Percentiles rank a stretch among this genome's conserved stretches.
phyloP scores from a whole-genome alignment of 2,329 filamentous ascomycete genomes.

The Xylaria sp. region DNA sequence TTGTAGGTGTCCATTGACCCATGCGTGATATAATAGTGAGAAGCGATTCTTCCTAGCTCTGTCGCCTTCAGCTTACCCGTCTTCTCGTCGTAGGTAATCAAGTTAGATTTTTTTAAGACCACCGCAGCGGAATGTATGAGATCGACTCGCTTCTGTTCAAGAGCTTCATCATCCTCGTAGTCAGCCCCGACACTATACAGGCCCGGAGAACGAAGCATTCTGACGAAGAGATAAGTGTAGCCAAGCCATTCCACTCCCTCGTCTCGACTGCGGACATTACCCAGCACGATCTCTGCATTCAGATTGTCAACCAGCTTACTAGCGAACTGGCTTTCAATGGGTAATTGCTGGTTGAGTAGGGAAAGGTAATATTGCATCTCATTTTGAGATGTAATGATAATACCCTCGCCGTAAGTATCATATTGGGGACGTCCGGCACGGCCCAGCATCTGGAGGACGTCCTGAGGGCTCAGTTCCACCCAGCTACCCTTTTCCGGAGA shows the following conservation, averaged over 20 bases:
- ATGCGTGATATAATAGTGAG: slow-evolving; percentile 98
- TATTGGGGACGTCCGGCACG: slow-evolving; percentile 96
- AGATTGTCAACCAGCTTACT: slow-evolving; percentile 94
- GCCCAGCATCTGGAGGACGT: slow-evolving; percentile 98
- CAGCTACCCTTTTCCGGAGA: slow-evolving; percentile 98
- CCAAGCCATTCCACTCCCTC: slow-evolving; percentile 99
- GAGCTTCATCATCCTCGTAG: slow-evolving; percentile 88
- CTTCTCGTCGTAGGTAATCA: slow-evolving; percentile 96
- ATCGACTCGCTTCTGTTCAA: slow-evolving; percentile 98
- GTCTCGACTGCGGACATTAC: slow-evolving; percentile 89
- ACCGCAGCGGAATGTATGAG: slow-evolving; percentile 92
- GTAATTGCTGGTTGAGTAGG: slow-evolving; percentile 94
- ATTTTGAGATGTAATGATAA: slow-evolving; percentile 94
- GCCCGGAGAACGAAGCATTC: slow-evolving; percentile 95
- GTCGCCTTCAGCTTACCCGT: slow-evolving; percentile 88
- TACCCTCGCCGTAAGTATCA: slow-evolving; percentile 97
- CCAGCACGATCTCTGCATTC: slow-evolving; percentile 95
- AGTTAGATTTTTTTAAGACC: slow-evolving; percentile 85
- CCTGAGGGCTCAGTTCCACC: slow-evolving; percentile 97
- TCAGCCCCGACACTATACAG: slow-evolving; percentile 96
- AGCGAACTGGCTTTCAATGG: slow-evolving; percentile 96
- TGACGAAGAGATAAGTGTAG: slow-evolving; percentile 97
- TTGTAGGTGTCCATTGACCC: slow-evolving; percentile 98
- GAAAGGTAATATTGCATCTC: slow-evolving; percentile 99
- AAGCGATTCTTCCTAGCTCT: slow-evolving; percentile 93